Conservation (phyloP, 306 rosid species). For the Prunus mira region DNA sequence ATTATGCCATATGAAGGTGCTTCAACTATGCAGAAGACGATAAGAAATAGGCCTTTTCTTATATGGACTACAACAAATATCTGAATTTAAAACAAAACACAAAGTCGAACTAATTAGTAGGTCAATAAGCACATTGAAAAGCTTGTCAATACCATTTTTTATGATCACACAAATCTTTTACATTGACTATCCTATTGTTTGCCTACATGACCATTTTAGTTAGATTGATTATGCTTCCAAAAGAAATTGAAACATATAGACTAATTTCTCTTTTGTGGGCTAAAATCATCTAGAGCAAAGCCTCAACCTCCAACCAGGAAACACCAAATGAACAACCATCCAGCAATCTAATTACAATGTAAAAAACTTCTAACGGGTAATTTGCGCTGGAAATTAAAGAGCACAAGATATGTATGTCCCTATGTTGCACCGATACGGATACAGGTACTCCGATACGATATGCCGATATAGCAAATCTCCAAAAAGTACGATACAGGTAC, state of each 20-base stretch:
- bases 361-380: too few relatives aligned
- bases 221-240: neutral
- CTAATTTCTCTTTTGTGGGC: neutral
- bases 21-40: too few relatives aligned
- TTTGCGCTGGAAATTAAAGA: neutral
- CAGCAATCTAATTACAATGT: neutral
- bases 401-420: neutral
- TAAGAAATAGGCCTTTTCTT: too few relatives aligned
- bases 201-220: neutral
- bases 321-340: neutral
- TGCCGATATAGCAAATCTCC: too few relatives aligned
- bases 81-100: too few relatives aligned
- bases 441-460: too few relatives aligned
- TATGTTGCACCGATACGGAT: too few relatives aligned
- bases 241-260: neutral
- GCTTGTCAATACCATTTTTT: neutral
- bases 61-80: too few relatives aligned
- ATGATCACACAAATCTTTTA: too few relatives aligned
- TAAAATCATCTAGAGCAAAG: neutral
- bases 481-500: too few relatives aligned
- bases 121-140: neutral
- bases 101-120: neutral
- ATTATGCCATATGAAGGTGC: too few relatives aligned
- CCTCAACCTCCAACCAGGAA: neutral
- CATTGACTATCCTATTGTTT: neutral